A percentile compares a stretch with the other conserved stretches of the same genome.
phyloP scores from a whole-genome alignment of 2,329 filamentous ascomycete species.

The Ascochyta fabae region DNA sequence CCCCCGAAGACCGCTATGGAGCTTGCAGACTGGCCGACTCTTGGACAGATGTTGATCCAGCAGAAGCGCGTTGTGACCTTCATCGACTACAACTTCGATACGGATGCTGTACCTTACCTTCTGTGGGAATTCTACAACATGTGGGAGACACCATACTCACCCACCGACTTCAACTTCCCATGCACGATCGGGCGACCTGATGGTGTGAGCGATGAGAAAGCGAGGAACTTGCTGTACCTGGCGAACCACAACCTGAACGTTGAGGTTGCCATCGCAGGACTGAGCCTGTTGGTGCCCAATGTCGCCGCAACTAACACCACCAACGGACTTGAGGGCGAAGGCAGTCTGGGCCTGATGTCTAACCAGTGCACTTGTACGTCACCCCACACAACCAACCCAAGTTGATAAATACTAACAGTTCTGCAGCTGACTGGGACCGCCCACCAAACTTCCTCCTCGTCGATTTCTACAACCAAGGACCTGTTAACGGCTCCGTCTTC shows the following conservation, averaged over 20 bases:
- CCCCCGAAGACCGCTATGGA: conserved; percentile 78
- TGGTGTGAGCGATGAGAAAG: conserved; percentile 60
- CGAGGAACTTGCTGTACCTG: conserved; percentile 73
- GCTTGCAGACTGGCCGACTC: conserved; percentile 82
- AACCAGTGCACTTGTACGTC: conserved; percentile 45
- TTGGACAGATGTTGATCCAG: conserved; percentile 63
- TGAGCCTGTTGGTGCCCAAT: conserved; percentile 46
- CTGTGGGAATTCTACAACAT: conserved; percentile 88
- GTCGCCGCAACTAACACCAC: conserved; percentile 43
- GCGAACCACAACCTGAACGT: conserved; percentile 95
- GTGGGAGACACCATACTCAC: conserved; percentile 92
- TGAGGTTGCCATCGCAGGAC: conserved; percentile 55
- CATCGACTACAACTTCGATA: conserved; percentile 67
- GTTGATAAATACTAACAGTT: conserved; percentile 10
- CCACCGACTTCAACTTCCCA: conserved; percentile 71
- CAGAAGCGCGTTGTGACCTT: conserved; percentile 50
- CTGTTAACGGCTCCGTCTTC: conserved; percentile 48
- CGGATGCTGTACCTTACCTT: conserved; percentile 79
- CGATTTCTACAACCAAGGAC: conserved; percentile 50
- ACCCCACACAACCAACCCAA: neutral
- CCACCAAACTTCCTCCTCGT: conserved; percentile 52
- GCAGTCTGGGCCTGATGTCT: conserved; percentile 44
- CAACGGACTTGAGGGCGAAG: conserved; percentile 43
- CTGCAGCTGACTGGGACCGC: conserved; percentile 41
- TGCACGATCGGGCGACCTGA: conserved; percentile 82